These are phyloP conservation scores for Lentinus brumalis DNA, from an alignment of 768 basidiomycete genomes.

Conservation along the genomic window DNA sequence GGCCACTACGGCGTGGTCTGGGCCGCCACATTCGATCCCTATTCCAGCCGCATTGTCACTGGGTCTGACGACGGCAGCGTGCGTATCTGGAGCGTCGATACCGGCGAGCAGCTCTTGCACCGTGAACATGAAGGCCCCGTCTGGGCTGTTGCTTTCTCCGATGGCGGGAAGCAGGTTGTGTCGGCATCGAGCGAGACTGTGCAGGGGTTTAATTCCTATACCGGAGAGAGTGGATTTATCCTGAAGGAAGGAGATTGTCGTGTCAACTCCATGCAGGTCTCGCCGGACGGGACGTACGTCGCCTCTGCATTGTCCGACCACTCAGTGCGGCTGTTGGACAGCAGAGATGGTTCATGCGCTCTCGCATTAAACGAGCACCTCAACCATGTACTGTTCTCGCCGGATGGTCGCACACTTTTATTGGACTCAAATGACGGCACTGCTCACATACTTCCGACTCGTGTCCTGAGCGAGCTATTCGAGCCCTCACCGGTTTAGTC, in stretches of 20 bases:
- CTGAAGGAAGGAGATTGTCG: neutral
- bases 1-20: slow-evolving; percentile 27
- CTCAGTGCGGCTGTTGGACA: slow-evolving; percentile 32
- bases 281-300: slow-evolving; percentile 30
- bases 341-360: neutral
- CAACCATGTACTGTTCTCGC: too few species aligned
- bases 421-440: too few species aligned
- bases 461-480: too few species aligned
- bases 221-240: too few species aligned
- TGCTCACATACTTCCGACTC: too few species aligned
- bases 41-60: slow-evolving; percentile 11
- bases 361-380: slow-evolving; percentile 22
- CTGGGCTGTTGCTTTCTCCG: slow-evolving; percentile 14
- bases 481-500: too few species aligned
- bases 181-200: slow-evolving; percentile 16
- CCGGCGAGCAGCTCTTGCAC: slow-evolving; percentile 7
- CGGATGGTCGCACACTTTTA: too few species aligned
- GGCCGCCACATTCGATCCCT: slow-evolving; percentile 30
- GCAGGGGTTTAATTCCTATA: slow-evolving; percentile 12
- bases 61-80: slow-evolving; percentile 13
- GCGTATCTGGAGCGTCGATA: slow-evolving; percentile 15
- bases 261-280: slow-evolving; percentile 28
- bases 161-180: slow-evolving; percentile 11
- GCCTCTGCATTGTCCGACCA: slow-evolving; percentile 31
- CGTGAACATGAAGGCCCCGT: slow-evolving; percentile 2